Evolutionary conservation across 139 green algal genomes (phyloP), one percentile per base, ranked within the genome.

Genomic region (Nannochloris sp.): DNA sequence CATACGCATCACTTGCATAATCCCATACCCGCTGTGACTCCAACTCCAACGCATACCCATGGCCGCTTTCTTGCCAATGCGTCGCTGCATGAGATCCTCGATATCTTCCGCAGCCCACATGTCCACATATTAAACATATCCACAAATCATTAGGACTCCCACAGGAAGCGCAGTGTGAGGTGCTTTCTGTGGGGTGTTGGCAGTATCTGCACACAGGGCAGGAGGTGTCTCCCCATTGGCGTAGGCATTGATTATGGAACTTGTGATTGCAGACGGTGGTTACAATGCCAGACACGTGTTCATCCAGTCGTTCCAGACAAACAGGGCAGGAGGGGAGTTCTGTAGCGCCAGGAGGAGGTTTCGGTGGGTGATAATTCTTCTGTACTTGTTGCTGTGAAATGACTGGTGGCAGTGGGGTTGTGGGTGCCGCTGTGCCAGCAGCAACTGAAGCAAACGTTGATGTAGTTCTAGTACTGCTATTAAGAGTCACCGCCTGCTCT

Each of bases 81-180:
- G 83, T 73, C 10, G 74, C 71, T 0, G 90, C 90, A 66, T 98
- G 92, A 2, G 80, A 85, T n/a, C 70, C 67, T 30, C 68, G 73
- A 77, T 96, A 96, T 32, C 93, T 78, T 6, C 91, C 90, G 59
- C 92, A 97, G 24, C 93, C 93, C 13, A 97, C 81, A 71, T 96
- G 83, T 19, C 93, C 94, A 76, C 94, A 99, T 42, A 99, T 97
- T 32, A 99, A 81, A 72, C 94, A 99, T 44, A 98, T 97, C 94
- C 94, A 99, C 42, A 98, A 76, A 70, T 96, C 87, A 34, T 74
- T 65, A 2, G 45, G 57, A 5, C 77, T 84, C 42, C 64, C 81
- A 70, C 93, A 98, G 13, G 58, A 70, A 13, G 38, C 37, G 73
- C 93, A 98, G 38, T 74, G 70, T 0, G 78, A 84, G 36, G 64